Percentiles rank a stretch among this genome's conserved stretches.
Conservation (phyloP, 2,329 filamentous ascomycete species). For the Phoma sp. region DNA sequence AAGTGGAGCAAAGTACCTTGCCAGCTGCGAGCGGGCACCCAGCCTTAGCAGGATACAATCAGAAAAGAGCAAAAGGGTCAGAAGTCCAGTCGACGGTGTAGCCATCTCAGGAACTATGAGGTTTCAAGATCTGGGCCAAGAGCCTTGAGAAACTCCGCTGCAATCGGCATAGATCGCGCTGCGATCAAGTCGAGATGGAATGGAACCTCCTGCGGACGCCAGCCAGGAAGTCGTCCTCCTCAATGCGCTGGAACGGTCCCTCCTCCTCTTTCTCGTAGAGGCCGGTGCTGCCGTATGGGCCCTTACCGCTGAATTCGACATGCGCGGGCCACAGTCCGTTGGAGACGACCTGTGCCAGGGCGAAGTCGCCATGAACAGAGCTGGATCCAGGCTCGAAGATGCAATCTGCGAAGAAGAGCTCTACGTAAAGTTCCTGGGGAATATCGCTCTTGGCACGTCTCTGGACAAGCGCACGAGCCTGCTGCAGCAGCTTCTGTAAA, state of each 20-base stretch:
- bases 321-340: constrained; percentile 51
- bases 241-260: constrained; percentile 48
- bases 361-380: constrained; percentile 57
- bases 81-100: no score
- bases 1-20: constrained; percentile 18
- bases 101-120: no score
- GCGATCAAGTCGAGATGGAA: constrained; percentile 45
- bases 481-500: constrained; percentile 49
- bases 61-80: no score
- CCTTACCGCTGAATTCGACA: constrained; percentile 50
- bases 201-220: constrained; percentile 45
- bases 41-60: no score
- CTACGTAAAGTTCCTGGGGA: constrained; percentile 51
- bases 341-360: constrained; percentile 50
- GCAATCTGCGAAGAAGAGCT: constrained; percentile 59
- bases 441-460: constrained; percentile 46
- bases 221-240: constrained; percentile 47
- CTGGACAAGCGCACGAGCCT: constrained; percentile 51
- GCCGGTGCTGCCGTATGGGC: constrained; percentile 57
- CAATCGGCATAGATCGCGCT: constrained; percentile 18
- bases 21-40: no score
- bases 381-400: constrained; percentile 57
- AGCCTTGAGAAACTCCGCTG: no score
- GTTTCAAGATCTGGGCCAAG: no score
- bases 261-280: constrained; percentile 58